Evolutionary conservation across 1,284 basidiomycete genomes (phyloP).

Genomic region (Cutaneotrichosporon mucoides): DNA sequence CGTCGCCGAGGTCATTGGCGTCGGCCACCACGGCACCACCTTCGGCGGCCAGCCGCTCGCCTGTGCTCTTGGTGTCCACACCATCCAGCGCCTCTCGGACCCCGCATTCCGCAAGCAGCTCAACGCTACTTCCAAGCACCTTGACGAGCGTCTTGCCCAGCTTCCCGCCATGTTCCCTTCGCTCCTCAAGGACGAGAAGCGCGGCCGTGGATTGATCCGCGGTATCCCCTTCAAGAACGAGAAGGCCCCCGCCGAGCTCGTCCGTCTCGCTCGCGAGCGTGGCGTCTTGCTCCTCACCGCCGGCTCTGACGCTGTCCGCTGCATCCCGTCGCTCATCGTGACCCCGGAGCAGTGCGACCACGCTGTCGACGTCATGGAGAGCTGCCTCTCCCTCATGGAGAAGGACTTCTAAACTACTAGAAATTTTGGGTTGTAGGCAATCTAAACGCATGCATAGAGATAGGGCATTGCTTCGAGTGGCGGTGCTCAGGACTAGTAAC

Average conservation of each 20-base stretch:
- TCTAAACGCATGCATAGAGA: background rate
- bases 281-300: constrained; percentile 87
- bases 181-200: constrained; percentile 49
- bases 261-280: constrained; percentile 76
- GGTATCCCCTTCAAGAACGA: constrained; percentile 73
- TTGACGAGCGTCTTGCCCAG: constrained; percentile 56
- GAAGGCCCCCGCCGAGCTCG: constrained; percentile 55
- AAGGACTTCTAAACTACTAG: constrained; percentile 22
- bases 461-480: background rate
- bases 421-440: background rate
- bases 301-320: constrained; percentile 78
- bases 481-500: too few relatives aligned
- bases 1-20: constrained; percentile 74
- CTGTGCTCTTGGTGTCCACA: constrained; percentile 83
- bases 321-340: constrained; percentile 87
- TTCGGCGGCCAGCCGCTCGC: constrained; percentile 94
- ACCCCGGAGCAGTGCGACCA: constrained; percentile 71
- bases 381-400: constrained; percentile 55
- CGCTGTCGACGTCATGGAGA: constrained; percentile 82
- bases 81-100: constrained; percentile 67
- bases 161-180: constrained; percentile 57
- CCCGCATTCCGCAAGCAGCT: constrained; percentile 58
- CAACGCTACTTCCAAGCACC: constrained; percentile 55
- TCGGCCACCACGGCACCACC: constrained; percentile 88
- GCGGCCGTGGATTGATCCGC: constrained; percentile 79